These are phyloP conservation scores for Termitomyces sp. DNA, from an alignment of 768 basidiomycete genomes.

Conservation along the genomic window DNA sequence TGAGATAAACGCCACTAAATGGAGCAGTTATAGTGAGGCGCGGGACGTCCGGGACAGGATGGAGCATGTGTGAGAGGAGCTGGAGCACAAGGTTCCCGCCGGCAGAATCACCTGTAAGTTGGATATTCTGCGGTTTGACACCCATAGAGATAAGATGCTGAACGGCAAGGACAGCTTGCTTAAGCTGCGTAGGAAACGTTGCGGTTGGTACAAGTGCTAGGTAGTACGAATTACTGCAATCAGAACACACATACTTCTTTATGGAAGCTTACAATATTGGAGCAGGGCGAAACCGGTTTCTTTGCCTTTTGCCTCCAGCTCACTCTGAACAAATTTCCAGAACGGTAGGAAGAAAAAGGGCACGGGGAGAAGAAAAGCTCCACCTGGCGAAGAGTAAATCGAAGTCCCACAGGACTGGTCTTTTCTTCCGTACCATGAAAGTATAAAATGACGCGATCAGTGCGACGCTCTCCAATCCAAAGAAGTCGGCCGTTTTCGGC, in stretches of 20 bases:
- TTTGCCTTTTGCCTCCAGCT: constrained; percentile 11
- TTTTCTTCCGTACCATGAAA: constrained; percentile 25
- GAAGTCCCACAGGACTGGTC: not conserved
- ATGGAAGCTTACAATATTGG: constrained; percentile 21
- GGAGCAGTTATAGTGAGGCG: constrained; percentile 16
- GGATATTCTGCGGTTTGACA: constrained; percentile 24
- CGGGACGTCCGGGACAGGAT: constrained; percentile 22
- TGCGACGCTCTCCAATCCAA: constrained; percentile 31
- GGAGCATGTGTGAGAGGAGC: constrained; percentile 28
- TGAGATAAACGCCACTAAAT: constrained; percentile 24
- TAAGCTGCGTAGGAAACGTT: constrained; percentile 26
- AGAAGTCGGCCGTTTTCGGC: constrained; percentile 25
- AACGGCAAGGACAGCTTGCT: constrained; percentile 23
- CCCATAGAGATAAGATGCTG: constrained; percentile 26
- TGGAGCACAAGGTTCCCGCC: constrained; percentile 29
- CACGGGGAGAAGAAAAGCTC: constrained; percentile 23
- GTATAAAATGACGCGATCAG: constrained; percentile 30
- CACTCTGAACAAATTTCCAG: constrained; percentile 22
- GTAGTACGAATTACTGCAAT: too few species aligned
- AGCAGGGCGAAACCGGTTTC: constrained; percentile 23
- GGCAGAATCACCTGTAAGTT: constrained; percentile 32
- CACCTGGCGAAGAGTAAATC: constrained; percentile 19
- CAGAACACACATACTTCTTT: too few species aligned
- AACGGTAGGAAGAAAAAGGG: constrained; percentile 18
- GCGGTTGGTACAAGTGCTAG: constrained; percentile 26